Evolutionary conservation across 805 yeast species (phyloP).

Genomic region (Sugiyamaella boreocaroliniensis): DNA sequence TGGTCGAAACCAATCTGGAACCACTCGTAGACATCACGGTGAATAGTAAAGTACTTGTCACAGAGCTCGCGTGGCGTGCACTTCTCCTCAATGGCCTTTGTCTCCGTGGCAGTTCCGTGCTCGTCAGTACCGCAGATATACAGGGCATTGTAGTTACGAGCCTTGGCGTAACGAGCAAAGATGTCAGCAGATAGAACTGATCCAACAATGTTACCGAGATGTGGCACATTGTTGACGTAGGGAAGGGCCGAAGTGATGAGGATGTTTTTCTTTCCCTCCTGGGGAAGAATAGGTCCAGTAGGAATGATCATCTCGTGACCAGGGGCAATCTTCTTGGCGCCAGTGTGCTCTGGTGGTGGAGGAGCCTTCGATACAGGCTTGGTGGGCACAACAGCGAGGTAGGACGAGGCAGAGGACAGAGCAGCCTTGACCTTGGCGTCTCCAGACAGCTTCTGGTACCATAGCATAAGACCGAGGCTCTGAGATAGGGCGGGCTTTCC

Average conservation of each 20-base stretch:
- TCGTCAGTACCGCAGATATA: constrained; percentile 97
- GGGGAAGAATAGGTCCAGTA: constrained; percentile 50
- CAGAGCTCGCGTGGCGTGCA: constrained; percentile 84
- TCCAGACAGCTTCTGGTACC: constrained; percentile 29
- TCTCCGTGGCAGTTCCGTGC: constrained; percentile 98
- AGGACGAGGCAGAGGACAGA: constrained; percentile 12
- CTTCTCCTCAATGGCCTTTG: constrained; percentile 92
- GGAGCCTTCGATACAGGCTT: constrained; percentile 35
- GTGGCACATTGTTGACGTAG: constrained; percentile 97
- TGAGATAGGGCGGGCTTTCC: constrained; percentile 29
- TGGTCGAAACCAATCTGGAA: constrained; percentile 90
- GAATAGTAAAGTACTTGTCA: constrained; percentile 82
- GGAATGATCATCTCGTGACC: constrained; percentile 11
- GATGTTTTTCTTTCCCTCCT: constrained; percentile 66
- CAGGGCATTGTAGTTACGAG: constrained; percentile 79
- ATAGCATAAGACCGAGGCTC: constrained; percentile 26
- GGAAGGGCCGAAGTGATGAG: constrained; percentile 95
- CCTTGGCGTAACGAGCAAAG: constrained; percentile 81
- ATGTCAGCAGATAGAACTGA: constrained; percentile 93
- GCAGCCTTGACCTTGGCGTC: constrained; percentile 25
- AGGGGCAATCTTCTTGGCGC: constrained; percentile 22
- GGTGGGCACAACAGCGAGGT: constrained; percentile 22
- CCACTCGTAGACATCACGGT: constrained; percentile 91
- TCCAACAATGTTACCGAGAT: constrained; percentile 94
- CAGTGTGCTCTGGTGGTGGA: constrained; percentile 36